Percentiles rank a stretch among this genome's conserved stretches.
Evolutionary conservation across 768 basidiomycete genomes (phyloP).

Genomic region (Hortiboletus campestris): DNA sequence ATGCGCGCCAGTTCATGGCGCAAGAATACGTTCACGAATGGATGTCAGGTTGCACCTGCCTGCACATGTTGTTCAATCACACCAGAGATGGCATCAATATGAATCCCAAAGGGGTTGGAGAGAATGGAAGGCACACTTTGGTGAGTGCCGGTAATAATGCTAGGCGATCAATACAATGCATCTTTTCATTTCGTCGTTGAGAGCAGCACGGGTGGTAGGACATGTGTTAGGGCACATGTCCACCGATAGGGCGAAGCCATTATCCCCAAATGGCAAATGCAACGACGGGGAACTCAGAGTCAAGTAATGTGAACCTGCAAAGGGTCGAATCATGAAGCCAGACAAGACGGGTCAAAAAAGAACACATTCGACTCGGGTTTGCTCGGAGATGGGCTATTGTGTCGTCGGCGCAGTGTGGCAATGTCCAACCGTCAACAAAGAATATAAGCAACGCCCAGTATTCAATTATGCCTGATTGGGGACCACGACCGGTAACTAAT

Average conservation of each 20-base stretch:
- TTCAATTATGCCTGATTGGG: conserved; percentile 7
- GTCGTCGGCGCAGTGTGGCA: not conserved
- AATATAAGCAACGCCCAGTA: not conserved
- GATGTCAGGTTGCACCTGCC: conserved; percentile 11
- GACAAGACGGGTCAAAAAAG: not conserved
- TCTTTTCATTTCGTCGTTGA: conserved; percentile 20
- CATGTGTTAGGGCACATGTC: conserved; percentile 22
- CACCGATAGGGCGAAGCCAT: conserved; percentile 8
- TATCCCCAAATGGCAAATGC: conserved; percentile 17
- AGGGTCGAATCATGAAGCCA: conserved; percentile 4
- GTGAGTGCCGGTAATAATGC: conserved; percentile 8
- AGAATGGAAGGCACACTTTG: conserved; percentile 23
- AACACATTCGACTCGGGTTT: not conserved
- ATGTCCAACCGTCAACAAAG: not conserved
- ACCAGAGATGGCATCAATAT: conserved; percentile 25
- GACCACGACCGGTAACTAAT: conserved; percentile 1
- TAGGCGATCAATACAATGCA: conserved; percentile 25
- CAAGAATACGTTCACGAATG: conserved; percentile 9
- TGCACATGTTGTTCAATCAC: conserved; percentile 18
- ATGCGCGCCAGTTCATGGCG: conserved; percentile 16
- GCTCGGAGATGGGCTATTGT: not conserved
- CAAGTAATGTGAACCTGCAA: not conserved
- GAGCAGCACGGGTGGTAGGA: conserved; percentile 7
- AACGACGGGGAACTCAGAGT: conserved; percentile 22
- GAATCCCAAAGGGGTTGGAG: conserved; percentile 15